Evolutionary conservation across 768 basidiomycete species (phyloP).

Genomic region (Agrocybe praecox): DNA sequence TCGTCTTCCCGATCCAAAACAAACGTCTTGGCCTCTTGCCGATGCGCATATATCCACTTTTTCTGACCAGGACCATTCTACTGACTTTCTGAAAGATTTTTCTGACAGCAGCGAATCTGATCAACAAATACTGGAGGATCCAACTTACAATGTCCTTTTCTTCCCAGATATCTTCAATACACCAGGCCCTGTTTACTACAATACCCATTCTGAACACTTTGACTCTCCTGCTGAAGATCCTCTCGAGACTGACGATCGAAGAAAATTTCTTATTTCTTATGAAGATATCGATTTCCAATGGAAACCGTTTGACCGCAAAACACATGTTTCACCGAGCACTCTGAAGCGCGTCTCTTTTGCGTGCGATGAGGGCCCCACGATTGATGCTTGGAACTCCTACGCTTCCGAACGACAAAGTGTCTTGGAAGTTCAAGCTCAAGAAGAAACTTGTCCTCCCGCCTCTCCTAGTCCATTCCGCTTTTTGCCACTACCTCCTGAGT

Average conservation of each 20-base stretch:
- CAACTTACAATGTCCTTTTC: not conserved
- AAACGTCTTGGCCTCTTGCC: not conserved
- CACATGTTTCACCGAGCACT: slow-evolving; percentile 15
- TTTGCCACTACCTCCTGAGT: slow-evolving; percentile 17
- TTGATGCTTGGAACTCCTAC: not conserved
- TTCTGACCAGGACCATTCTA: slow-evolving; percentile 3
- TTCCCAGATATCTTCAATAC: slow-evolving; percentile 22
- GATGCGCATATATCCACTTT: slow-evolving; percentile 8
- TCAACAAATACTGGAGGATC: not conserved
- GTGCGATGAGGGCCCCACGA: not conserved
- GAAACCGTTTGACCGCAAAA: slow-evolving; percentile 49
- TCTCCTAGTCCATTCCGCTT: slow-evolving; percentile 30
- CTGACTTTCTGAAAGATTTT: not conserved
- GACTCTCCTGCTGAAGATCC: slow-evolving; percentile 56
- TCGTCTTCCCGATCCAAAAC: slow-evolving; percentile 5
- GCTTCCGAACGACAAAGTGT: not conserved
- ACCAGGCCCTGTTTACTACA: slow-evolving; percentile 46
- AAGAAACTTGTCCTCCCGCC: not conserved
- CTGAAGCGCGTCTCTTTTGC: slow-evolving; percentile 15
- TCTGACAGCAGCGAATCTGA: not conserved
- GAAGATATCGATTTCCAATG: slow-evolving; percentile 55
- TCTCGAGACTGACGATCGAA: slow-evolving; percentile 35
- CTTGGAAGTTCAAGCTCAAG: not conserved
- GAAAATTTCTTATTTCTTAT: slow-evolving; percentile 34
- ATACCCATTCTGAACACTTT: slow-evolving; percentile 43